Evolutionary conservation across 2,329 filamentous ascomycete species (phyloP).

Genomic region (Stemphylium beticola): DNA sequence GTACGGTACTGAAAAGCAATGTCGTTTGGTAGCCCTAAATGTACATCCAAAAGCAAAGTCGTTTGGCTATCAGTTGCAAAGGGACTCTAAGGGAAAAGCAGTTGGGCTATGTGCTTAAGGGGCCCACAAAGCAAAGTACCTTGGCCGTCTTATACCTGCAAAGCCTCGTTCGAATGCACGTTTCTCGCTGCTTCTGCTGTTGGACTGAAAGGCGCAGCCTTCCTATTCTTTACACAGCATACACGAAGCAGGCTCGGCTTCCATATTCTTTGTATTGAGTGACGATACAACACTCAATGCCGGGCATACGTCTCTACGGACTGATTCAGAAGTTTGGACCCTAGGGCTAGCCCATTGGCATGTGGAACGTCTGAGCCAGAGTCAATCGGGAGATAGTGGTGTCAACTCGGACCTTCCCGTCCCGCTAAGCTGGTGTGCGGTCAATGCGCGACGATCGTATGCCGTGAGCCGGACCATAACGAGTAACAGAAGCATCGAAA

Average conservation of each 20-base stretch:
- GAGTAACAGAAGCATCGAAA: no score
- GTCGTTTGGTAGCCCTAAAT: no score
- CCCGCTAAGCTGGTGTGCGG: background rate
- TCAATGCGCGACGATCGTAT: background rate
- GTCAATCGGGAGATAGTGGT: background rate
- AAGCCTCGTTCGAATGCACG: no score
- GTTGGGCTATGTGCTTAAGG: no score
- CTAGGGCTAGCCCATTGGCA: slow-evolving; percentile 1
- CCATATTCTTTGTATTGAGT: background rate
- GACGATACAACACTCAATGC: slow-evolving; percentile 5
- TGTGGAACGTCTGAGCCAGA: background rate
- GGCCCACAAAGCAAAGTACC: no score
- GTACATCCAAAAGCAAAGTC: no score
- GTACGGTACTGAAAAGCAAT: no score
- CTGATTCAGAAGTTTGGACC: background rate
- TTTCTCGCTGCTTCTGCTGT: background rate
- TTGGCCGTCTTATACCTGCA: background rate
- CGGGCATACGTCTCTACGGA: slow-evolving; percentile 1
- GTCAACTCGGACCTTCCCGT: slow-evolving; percentile 10
- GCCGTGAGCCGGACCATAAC: no score
- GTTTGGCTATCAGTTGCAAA: no score
- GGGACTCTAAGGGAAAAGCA: no score
- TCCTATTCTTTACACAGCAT: slow-evolving; percentile 1
- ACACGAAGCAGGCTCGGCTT: slow-evolving; percentile 12
- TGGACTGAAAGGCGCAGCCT: background rate